Conservation (phyloP, 2,329 filamentous ascomycete species). For the Cordyceps militaris region DNA sequence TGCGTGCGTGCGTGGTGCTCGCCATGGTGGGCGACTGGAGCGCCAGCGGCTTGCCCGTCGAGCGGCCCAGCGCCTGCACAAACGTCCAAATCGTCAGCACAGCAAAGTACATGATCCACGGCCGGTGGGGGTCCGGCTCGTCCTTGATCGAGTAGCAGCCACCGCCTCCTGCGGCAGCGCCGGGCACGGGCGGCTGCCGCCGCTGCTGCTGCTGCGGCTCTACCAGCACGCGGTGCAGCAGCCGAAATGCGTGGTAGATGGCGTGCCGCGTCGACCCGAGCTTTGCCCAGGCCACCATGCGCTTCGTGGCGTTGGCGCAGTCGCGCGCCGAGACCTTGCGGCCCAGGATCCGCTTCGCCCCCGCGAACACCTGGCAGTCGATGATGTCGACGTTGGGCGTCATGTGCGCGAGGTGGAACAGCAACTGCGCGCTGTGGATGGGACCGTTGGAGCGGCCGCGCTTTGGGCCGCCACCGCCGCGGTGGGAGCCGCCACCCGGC, state of each 20-base stretch:
- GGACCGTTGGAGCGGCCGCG: constrained; percentile 47
- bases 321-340: constrained; percentile 72
- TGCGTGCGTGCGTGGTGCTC: constrained; percentile 27
- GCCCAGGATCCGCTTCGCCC: constrained; percentile 68
- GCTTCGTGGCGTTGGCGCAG: constrained; percentile 61
- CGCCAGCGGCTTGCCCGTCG: constrained; percentile 40
- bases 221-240: constrained; percentile 69
- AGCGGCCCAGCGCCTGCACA: constrained; percentile 65
- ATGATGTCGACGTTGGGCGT: constrained; percentile 83
- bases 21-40: constrained; percentile 38
- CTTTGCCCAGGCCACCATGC: constrained; percentile 75
- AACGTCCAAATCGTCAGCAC: constrained; percentile 83
- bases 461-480: constrained; percentile 33
- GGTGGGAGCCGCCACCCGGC: background rate
- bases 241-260: constrained; percentile 75
- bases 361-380: constrained; percentile 83
- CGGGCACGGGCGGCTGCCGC: constrained; percentile 9
- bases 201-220: constrained; percentile 33
- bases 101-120: constrained; percentile 88
- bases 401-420: constrained; percentile 85
- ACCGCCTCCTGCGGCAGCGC: background rate
- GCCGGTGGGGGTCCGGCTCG: constrained; percentile 75
- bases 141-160: constrained; percentile 64
- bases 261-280: constrained; percentile 71
- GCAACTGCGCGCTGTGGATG: constrained; percentile 70